A percentile compares a stretch with the other conserved stretches of the same genome.
phyloP scores from a whole-genome alignment of 495 filamentous ascomycete species.

The Podospora bellae-mahoneyi region DNA sequence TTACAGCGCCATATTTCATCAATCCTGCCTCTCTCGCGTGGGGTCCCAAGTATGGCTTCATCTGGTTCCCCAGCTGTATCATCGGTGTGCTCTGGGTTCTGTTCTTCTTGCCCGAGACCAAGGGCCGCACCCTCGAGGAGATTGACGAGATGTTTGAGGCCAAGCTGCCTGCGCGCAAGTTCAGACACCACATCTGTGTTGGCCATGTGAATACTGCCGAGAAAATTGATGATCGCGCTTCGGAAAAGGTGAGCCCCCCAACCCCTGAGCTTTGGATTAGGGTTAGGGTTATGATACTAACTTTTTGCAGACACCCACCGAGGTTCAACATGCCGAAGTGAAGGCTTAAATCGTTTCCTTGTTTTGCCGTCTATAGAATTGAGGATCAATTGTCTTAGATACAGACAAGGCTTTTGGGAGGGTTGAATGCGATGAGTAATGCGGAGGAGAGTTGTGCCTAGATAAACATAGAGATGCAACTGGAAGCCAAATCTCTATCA shows the following conservation, averaged over 20 bases:
- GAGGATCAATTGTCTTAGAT: not conserved
- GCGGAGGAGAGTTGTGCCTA: not conserved
- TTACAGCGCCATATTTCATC: slow-evolving; percentile 61
- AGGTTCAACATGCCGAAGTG: slow-evolving; percentile 4
- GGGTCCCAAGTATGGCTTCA: slow-evolving; percentile 57
- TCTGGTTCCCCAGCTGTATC: slow-evolving; percentile 46
- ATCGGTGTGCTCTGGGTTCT: slow-evolving; percentile 43
- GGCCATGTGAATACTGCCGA: slow-evolving; percentile 7
- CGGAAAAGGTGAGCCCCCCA: not conserved
- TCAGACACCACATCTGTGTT: slow-evolving; percentile 35
- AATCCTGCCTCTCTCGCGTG: slow-evolving; percentile 55
- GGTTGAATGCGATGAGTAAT: not conserved
- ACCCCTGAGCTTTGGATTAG: not conserved
- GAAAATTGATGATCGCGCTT: not conserved
- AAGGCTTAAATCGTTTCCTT: not conserved
- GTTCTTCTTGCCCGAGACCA: slow-evolving; percentile 55
- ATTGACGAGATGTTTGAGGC: slow-evolving; percentile 58
- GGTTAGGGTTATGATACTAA: not conserved
- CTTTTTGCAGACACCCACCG: not conserved
- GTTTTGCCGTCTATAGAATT: not conserved
- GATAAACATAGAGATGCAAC: not conserved
- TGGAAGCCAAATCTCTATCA: not conserved
- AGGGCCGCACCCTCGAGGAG: slow-evolving; percentile 54
- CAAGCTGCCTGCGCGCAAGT: slow-evolving; percentile 43
- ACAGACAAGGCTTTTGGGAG: not conserved